Evolutionary conservation across 2,329 filamentous ascomycete species (phyloP), one percentile per base, ranked within the genome.

Genomic region (Fusarium floridanum): DNA sequence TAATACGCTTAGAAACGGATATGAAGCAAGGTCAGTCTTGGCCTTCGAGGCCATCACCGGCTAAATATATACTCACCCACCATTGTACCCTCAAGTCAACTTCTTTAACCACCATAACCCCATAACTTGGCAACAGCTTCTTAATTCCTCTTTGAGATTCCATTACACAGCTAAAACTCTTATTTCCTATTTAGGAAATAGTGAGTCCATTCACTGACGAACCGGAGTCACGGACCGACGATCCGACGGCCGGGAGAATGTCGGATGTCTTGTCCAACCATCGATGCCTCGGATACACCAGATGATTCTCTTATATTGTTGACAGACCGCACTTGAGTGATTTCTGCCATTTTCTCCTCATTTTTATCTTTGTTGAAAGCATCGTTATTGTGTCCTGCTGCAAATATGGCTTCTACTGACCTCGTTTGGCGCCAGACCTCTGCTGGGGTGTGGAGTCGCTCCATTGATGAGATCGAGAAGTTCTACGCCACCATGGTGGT

Each of bases 381-480:
- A 6, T 9, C 2, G 14, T 4, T 0, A 12, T 16, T 16, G 32
- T 11, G 2, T 36, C 6, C 5, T 37, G n/a, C 10, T 8, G 12
- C 11, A 5, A 62, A 48, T 14, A 74, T 74, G 72, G 0, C 20
- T 5, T 2, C 34, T 7, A n/a, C 3, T 1, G 12, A 69, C 1
- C 56, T 56, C 12, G 8, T 27, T 1, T 83, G 82, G 82, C 73
- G 63, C 0, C 71, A 81, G n/a, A 68, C 60, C 4, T 50, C 50
- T 0, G 74, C 81, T 5, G 78, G 79, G 6, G 34, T 77, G 2
- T 85, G 83, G 82, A 73, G 79, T 8, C 80, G 83, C 7, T 77
- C 77, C n/a, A 75, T 83, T 10, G 84, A 87, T 34, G 85, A 87
- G 65, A 78, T 80, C 0, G 84, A 87, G 63, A 71, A 82, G 17